These are phyloP conservation scores for Globisporangium canariense DNA, from an alignment of 352 stramenopile species.

Conservation along the genomic window DNA sequence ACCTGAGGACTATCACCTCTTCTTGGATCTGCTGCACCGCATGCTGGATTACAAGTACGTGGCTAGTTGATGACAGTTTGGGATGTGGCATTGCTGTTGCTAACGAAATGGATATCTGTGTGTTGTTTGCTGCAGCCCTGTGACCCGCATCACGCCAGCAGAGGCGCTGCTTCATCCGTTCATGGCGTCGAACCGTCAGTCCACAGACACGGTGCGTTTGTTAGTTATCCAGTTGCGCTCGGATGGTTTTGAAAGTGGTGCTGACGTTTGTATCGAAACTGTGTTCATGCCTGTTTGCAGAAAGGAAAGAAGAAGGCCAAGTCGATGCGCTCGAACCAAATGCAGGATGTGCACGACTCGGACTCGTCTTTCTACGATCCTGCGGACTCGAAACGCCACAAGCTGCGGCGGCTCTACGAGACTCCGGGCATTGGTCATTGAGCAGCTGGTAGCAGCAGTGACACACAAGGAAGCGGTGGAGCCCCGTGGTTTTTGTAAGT, in stretches of 20 bases:
- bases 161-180: slow-evolving; percentile 95
- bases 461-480: not conserved
- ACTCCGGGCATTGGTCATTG: slow-evolving; percentile 38
- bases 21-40: slow-evolving; percentile 92
- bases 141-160: slow-evolving; percentile 87
- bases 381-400: slow-evolving; percentile 27
- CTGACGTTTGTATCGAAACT: not conserved
- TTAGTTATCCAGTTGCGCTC: not conserved
- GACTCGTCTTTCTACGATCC: slow-evolving; percentile 15
- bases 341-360: slow-evolving; percentile 23
- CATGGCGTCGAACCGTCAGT: slow-evolving; percentile 48
- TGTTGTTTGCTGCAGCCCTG: slow-evolving; percentile 41
- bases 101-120: not conserved
- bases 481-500: not conserved
- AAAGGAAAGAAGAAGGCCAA: slow-evolving; percentile 43
- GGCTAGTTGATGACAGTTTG: not conserved
- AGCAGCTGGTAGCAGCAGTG: slow-evolving; percentile 10
- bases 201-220: slow-evolving; percentile 31
- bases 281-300: slow-evolving; percentile 21
- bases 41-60: slow-evolving; percentile 96
- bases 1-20: slow-evolving; percentile 86
- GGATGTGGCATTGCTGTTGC: not conserved
- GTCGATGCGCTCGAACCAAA: slow-evolving; percentile 39
- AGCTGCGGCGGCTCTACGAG: slow-evolving; percentile 45
- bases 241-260: not conserved